Base-by-base conservation (phyloP, 495 filamentous ascomycete genomes). In the Penicilliopsis zonata region DNA sequence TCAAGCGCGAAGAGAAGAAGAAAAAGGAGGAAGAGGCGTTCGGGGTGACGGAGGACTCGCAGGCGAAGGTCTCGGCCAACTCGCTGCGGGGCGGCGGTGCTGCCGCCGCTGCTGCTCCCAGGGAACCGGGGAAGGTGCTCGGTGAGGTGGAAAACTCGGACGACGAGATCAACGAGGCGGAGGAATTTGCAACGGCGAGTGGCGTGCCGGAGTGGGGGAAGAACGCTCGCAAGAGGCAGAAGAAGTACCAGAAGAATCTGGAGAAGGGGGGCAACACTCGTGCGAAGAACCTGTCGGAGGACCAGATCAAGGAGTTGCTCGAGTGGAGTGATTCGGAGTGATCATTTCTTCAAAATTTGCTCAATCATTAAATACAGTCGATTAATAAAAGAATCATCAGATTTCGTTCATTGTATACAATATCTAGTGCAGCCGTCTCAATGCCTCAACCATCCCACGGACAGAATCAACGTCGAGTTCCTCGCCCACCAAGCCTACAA, bases 391-490 rank as follows among this genome's bases (percentile, higher is more conserved):
- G n/a, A n/a, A n/a, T n/a, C n/a, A n/a, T n/a, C n/a, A n/a, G n/a
- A n/a, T n/a, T n/a, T n/a, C n/a, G n/a, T n/a, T n/a, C n/a, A n/a
- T n/a, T n/a, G n/a, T 7, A 24, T n/a, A 24, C n/a, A 28, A 10
- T 4, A 12, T 20, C 26, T 47, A 84, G 54, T 82, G 79, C 52
- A 86, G 58, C 39, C 80, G 61, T 46, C 76, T 76, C 34, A 90
- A 54, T 26, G 76, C 78, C 49, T 87, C 83, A 4, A 88, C 72
- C 34, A 80, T 54, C 22, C 65, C 65, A 43, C 80, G 76, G 43
- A 94, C 70, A 14, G 74, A 74, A 42, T 85, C 82, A 2, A 90
- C 75, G 50, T 61, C 61, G 17, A 63, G 46, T n/a, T n/a, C n/a
- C 9, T 55, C 64, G 10, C 59, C 53, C 28, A 90, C 65, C 37